Conservation (phyloP, 495 filamentous ascomycete species). For the Gamarada debralockiae region DNA sequence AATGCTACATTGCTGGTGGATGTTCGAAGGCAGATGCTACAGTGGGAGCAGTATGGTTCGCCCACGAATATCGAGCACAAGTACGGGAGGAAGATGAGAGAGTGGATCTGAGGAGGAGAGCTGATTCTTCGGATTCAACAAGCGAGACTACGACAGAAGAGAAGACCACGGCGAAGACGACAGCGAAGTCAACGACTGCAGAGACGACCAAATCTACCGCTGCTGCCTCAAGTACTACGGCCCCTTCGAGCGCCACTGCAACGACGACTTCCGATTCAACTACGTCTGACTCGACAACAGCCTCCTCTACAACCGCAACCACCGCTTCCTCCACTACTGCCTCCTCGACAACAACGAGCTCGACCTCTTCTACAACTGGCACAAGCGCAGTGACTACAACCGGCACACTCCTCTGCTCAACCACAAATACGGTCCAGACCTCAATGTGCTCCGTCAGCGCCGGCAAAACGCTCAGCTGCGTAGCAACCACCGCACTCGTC, state of each 20-base stretch:
- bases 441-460: slow-evolving; percentile 31
- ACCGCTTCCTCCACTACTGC: neutral
- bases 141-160: neutral
- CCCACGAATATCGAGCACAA: slow-evolving; percentile 2
- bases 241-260: neutral
- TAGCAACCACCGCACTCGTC: slow-evolving; percentile 26
- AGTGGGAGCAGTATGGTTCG: slow-evolving; percentile 11
- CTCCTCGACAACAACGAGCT: neutral
- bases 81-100: neutral
- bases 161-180: neutral
- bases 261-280: slow-evolving; percentile 4
- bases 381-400: slow-evolving; percentile 11
- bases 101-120: slow-evolving; percentile 12
- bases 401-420: slow-evolving; percentile 30
- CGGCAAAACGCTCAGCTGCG: slow-evolving; percentile 33
- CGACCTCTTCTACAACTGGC: neutral
- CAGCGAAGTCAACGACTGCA: neutral
- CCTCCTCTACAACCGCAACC: neutral
- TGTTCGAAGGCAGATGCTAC: slow-evolving; percentile 7
- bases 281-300: neutral
- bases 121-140: neutral
- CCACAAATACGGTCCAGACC: slow-evolving; percentile 25
- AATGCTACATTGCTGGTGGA: slow-evolving; percentile 13
- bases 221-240: neutral
- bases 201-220: neutral